Conservation (phyloP, 2,329 filamentous ascomycete species). For the Xylariaceae sp. region DNA sequence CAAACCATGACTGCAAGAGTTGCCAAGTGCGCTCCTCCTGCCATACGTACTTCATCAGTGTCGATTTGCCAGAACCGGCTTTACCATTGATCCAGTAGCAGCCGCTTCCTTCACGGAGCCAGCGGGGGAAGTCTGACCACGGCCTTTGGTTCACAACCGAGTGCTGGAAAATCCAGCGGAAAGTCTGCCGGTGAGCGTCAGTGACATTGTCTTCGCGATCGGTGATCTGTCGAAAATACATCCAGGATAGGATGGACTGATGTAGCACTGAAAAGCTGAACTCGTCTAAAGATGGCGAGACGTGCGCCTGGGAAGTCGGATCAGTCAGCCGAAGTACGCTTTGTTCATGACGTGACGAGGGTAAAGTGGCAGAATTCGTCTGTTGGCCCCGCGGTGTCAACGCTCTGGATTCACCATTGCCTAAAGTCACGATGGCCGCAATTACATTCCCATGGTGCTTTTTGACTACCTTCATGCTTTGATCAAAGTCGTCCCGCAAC, state of each 20-base stretch:
- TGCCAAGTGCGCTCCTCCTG: background rate
- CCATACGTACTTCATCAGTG: background rate
- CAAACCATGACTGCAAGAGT: background rate
- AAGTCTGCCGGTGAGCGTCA: background rate
- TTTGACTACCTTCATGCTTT: background rate
- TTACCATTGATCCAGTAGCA: slow-evolving; percentile 8
- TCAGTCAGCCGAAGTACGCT: background rate
- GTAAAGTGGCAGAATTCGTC: background rate
- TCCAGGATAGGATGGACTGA: background rate
- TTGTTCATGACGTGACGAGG: background rate
- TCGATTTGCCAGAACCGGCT: slow-evolving; percentile 6
- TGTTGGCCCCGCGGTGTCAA: background rate
- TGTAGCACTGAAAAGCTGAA: background rate
- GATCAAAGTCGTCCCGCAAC: background rate
- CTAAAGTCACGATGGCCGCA: background rate
- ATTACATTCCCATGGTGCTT: background rate
- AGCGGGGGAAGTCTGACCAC: background rate
- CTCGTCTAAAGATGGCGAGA: background rate
- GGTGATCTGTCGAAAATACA: background rate
- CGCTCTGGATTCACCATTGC: background rate
- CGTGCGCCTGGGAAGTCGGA: background rate
- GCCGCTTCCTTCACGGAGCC: slow-evolving; percentile 2
- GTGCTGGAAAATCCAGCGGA: slow-evolving; percentile 2
- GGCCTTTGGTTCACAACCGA: background rate
- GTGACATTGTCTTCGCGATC: slow-evolving; percentile 1